A percentile compares a stretch with the other conserved stretches of the same genome.
These are phyloP conservation scores for Trichoderma afroharzianum DNA, from an alignment of 2,329 filamentous ascomycete species.

Conservation along the genomic window DNA sequence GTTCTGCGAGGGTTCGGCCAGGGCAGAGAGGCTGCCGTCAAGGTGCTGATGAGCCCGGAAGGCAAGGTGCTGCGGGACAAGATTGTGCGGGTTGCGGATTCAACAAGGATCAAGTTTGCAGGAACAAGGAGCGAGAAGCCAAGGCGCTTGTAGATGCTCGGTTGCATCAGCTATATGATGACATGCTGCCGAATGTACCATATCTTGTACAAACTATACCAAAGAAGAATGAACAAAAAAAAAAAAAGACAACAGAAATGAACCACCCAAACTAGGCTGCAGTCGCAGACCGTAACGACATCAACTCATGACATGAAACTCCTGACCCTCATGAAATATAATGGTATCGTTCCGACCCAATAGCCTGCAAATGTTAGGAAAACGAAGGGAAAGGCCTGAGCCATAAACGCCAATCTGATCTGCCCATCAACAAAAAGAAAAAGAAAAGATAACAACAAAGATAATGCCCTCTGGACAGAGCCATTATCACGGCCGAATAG, in stretches of 20 bases:
- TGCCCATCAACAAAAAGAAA: background rate
- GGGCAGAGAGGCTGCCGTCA: conserved; percentile 84
- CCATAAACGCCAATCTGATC: conserved; percentile 24
- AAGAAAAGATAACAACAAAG: background rate
- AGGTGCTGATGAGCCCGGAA: conserved; percentile 83
- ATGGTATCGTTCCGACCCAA: conserved; percentile 29
- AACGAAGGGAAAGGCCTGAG: conserved; percentile 11
- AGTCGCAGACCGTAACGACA: background rate
- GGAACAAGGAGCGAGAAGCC: conserved; percentile 82
- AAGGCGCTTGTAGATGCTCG: conserved; percentile 61
- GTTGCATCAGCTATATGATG: conserved; percentile 8
- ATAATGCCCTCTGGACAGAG: background rate
- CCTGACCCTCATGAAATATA: background rate
- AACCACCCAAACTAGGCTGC: background rate
- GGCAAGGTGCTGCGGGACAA: conserved; percentile 70
- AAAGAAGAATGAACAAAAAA: conserved; percentile 3
- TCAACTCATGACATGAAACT: background rate
- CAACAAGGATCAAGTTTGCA: conserved; percentile 91
- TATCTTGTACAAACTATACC: conserved; percentile 34
- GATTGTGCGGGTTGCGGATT: conserved; percentile 78
- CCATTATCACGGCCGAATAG: conserved; percentile 34
- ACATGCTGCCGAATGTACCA: conserved; percentile 30
- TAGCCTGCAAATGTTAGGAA: conserved; percentile 19
- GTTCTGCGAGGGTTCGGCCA: conserved; percentile 79
- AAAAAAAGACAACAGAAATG: background rate